These are phyloP conservation scores for Chlamydomonas sphaeroides DNA, from an alignment of 139 green algal species.

Conservation along the genomic window DNA sequence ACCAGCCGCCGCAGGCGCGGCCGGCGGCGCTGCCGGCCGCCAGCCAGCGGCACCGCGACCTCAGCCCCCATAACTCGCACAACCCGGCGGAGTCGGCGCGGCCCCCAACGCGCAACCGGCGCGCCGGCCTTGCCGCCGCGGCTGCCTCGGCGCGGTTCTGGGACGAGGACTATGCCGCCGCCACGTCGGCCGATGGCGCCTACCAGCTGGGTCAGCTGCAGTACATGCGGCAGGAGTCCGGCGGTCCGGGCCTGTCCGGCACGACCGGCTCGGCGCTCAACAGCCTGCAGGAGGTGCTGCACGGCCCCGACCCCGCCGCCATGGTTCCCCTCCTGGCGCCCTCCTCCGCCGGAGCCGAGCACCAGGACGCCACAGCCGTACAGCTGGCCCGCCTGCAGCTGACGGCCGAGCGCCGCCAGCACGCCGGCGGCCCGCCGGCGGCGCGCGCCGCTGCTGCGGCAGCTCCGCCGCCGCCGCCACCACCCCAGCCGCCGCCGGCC, in stretches of 20 bases:
- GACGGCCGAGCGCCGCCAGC: background rate
- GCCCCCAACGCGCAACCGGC: too few species aligned
- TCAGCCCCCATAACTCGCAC: constrained; percentile 8
- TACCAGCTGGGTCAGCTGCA: constrained; percentile 44
- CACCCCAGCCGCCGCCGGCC: too few species aligned
- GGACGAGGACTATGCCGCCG: constrained; percentile 9
- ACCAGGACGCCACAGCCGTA: constrained; percentile 4
- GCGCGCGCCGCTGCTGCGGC: too few species aligned
- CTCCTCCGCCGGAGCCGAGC: background rate
- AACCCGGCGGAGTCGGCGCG: background rate
- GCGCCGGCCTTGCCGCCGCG: background rate
- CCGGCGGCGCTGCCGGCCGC: too few species aligned
- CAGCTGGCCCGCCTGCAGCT: constrained; percentile 7
- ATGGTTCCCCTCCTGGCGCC: constrained; percentile 36
- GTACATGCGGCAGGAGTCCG: constrained; percentile 34
- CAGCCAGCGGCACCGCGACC: background rate
- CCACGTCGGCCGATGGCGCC: constrained; percentile 1
- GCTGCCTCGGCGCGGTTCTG: background rate
- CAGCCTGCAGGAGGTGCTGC: constrained; percentile 36
- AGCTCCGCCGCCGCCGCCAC: too few species aligned
- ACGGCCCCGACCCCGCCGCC: constrained; percentile 12
- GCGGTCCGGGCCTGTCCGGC: constrained; percentile 9
- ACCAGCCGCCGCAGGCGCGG: too few species aligned
- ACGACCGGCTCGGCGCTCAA: constrained; percentile 26
- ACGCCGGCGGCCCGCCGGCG: too few species aligned